These are phyloP conservation scores for Yamadazyma atmosphaerica DNA, from an alignment of 1,139 yeast genomes.

Conservation along the genomic window DNA sequence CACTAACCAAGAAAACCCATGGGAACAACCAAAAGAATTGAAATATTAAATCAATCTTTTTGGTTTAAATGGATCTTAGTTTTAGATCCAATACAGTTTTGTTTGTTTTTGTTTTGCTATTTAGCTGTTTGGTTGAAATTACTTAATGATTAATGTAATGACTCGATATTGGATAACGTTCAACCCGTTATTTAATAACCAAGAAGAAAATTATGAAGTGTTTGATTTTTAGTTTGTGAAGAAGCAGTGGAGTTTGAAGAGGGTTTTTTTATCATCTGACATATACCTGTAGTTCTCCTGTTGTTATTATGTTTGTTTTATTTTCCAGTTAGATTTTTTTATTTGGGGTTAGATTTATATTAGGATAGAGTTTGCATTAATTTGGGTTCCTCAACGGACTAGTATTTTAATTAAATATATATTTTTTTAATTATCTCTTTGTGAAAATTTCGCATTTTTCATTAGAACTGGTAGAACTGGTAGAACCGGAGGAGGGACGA, in stretches of 20 bases:
- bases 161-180: conserved; percentile 46
- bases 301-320: conserved; percentile 8
- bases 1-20: conserved; percentile 97
- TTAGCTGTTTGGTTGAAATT: conserved; percentile 19
- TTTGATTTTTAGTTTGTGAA: conserved; percentile 3
- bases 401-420: conserved; percentile 25
- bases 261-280: conserved; percentile 2
- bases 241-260: neutral
- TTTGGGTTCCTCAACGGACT: conserved; percentile 58
- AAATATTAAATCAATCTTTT: conserved; percentile 48
- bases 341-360: conserved; percentile 20
- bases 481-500: neutral
- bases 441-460: no score
- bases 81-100: conserved; percentile 5
- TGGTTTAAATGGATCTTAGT: conserved; percentile 2
- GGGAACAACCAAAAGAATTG: conserved; percentile 97
- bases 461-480: neutral
- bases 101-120: conserved; percentile 3
- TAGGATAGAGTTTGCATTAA: conserved; percentile 53
- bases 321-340: conserved; percentile 18
- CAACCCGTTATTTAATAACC: conserved; percentile 47
- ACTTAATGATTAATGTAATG: conserved; percentile 44
- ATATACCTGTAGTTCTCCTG: conserved; percentile 1
- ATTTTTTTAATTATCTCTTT: neutral
- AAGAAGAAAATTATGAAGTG: conserved; percentile 7